These are phyloP conservation scores for Schoenoplectus tabernaemontani DNA, from an alignment of 202 grass and related monocot species.

Conservation along the genomic window DNA sequence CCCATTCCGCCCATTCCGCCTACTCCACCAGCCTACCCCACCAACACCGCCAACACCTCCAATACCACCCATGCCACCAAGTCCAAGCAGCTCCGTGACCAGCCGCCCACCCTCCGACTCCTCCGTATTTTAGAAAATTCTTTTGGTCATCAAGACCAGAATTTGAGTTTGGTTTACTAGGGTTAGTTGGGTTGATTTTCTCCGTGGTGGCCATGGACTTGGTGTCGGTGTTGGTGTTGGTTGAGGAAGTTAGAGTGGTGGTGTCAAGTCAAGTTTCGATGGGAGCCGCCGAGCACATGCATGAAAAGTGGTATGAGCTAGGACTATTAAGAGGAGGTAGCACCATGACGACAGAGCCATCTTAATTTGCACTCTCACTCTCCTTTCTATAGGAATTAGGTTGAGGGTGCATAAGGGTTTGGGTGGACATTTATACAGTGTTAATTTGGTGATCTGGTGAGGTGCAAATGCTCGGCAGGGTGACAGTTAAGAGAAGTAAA, in stretches of 20 bases:
- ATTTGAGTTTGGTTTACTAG: not conserved
- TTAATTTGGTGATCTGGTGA: too few relatives aligned
- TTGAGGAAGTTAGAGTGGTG: too few relatives aligned
- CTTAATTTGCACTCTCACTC: too few relatives aligned
- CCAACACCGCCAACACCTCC: not conserved
- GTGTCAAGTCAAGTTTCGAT: not conserved
- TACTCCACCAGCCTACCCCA: not conserved
- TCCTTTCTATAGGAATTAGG: too few relatives aligned
- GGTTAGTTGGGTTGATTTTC: not conserved
- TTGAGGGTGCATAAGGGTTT: too few relatives aligned
- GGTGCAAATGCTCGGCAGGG: too few relatives aligned
- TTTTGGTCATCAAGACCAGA: constrained; percentile 19
- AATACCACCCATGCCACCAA: not conserved
- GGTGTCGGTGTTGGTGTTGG: not conserved
- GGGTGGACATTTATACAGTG: too few relatives aligned
- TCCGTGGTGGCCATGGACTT: not conserved
- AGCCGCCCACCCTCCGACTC: constrained; percentile 31
- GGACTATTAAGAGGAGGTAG: too few relatives aligned
- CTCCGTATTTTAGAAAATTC: constrained; percentile 27
- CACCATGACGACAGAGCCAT: too few relatives aligned
- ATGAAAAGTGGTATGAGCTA: not conserved
- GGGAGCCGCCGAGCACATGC: constrained; percentile 7
- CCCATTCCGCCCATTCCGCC: constrained; percentile 4
- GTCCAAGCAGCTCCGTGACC: constrained; percentile 20
- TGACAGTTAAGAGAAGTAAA: too few relatives aligned